A percentile compares a stretch with the other conserved stretches of the same genome.
These are phyloP conservation scores for Leucoagaricus sp. DNA, from an alignment of 1,284 basidiomycete genomes.

Conservation along the genomic window DNA sequence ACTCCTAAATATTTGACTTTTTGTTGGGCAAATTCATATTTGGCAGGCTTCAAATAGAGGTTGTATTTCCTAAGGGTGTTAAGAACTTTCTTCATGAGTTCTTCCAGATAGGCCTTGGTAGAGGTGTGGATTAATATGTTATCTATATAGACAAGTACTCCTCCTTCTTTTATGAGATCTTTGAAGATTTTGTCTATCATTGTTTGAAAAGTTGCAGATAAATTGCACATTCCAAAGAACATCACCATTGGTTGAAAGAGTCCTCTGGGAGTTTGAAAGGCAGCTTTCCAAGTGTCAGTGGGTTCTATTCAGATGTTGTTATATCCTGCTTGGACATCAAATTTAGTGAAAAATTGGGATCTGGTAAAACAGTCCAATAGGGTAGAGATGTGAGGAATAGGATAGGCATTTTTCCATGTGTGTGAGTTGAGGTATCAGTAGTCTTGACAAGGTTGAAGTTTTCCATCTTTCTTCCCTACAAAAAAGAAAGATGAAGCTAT, in stretches of 20 bases:
- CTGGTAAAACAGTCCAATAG: not conserved
- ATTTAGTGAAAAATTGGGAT: conserved; percentile 6
- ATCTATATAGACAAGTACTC: too few relatives aligned
- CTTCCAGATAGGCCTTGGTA: too few relatives aligned
- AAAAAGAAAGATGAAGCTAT: too few relatives aligned
- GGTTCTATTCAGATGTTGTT: conserved; percentile 13
- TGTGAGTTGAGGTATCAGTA: conserved; percentile 30
- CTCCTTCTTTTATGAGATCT: conserved; percentile 6
- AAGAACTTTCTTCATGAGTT: too few relatives aligned
- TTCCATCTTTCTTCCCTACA: too few relatives aligned
- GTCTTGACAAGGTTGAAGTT: too few relatives aligned
- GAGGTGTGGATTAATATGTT: too few relatives aligned
- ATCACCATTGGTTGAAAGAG: conserved; percentile 14
- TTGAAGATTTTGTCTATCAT: conserved; percentile 14
- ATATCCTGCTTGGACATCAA: conserved; percentile 8
- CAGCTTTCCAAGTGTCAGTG: conserved; percentile 16
- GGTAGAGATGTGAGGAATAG: not conserved
- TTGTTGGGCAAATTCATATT: not conserved
- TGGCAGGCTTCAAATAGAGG: not conserved
- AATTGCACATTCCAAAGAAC: conserved; percentile 19
- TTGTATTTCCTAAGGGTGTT: conserved; percentile 9
- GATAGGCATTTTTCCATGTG: not conserved
- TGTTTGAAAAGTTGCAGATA: too few relatives aligned
- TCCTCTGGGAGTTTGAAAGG: conserved; percentile 1
- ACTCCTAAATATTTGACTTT: not conserved